A percentile compares a stretch with the other conserved stretches of the same genome.
phyloP scores from a whole-genome alignment of 306 rosid species.

The Prunus campanulata region DNA sequence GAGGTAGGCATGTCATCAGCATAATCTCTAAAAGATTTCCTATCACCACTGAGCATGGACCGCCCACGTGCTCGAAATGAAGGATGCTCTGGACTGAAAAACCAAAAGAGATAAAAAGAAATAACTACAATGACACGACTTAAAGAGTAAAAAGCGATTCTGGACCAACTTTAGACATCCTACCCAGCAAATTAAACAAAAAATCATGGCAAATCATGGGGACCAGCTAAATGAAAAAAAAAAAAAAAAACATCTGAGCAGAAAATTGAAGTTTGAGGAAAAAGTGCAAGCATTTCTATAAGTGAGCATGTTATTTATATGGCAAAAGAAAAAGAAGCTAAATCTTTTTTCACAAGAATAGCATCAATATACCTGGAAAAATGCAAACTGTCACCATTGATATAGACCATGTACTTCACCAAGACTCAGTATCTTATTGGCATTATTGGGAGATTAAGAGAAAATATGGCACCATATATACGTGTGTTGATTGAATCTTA shows the following conservation, averaged over 20 bases:
- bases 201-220: not conserved
- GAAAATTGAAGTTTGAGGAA: not conserved
- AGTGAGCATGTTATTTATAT: not conserved
- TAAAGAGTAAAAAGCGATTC: constrained; percentile 9
- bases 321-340: not conserved
- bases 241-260: not conserved
- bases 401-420: not conserved
- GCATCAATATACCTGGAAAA: not conserved
- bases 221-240: not conserved
- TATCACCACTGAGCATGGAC: constrained; percentile 95
- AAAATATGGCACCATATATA: not conserved
- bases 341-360: not conserved
- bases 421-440: not conserved
- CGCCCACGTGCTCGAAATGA: constrained; percentile 82
- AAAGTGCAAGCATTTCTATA: not conserved
- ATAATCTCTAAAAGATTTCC: constrained; percentile 75
- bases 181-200: constrained; percentile 12
- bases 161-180: constrained; percentile 15
- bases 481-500: not conserved
- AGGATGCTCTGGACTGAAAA: constrained; percentile 98
- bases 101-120: constrained; percentile 17
- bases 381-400: not conserved
- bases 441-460: not conserved
- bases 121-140: constrained; percentile 6
- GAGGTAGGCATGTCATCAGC: constrained; percentile 81